A percentile compares a stretch with the other conserved stretches of the same genome.
phyloP scores from a whole-genome alignment of 2,329 filamentous ascomycete genomes.

The Knoxdaviesia proteae region DNA sequence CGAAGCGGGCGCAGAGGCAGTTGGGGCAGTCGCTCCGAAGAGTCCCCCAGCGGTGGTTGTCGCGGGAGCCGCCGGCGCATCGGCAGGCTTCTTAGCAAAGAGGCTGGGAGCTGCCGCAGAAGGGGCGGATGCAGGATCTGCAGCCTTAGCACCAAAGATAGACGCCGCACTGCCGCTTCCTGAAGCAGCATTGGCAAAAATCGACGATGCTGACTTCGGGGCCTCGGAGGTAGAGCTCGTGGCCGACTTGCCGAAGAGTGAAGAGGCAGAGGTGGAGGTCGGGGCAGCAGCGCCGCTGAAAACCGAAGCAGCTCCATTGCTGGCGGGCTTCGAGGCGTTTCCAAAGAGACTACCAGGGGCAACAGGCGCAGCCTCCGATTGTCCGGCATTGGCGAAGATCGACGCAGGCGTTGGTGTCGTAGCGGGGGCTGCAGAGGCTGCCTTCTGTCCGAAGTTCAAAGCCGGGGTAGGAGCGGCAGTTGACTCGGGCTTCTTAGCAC shows the following conservation, averaged over 20 bases:
- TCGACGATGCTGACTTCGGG: no score
- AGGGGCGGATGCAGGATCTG: not conserved
- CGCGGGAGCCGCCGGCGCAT: not conserved
- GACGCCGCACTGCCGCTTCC: no score
- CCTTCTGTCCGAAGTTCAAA: not conserved
- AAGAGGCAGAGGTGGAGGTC: not conserved
- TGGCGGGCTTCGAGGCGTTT: slow-evolving; percentile 1
- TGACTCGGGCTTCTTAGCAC: slow-evolving; percentile 4
- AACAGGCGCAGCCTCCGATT: not conserved
- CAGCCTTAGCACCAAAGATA: not conserved
- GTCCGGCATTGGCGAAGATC: slow-evolving; percentile 5
- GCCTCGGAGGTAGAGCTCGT: not conserved
- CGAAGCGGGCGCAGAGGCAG: no score
- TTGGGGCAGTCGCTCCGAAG: no score
- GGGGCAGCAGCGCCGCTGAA: not conserved
- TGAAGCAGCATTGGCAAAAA: no score
- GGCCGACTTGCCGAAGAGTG: not conserved
- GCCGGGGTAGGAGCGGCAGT: not conserved
- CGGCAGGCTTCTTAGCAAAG: slow-evolving; percentile 8
- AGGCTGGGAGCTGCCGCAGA: slow-evolving; percentile 2
- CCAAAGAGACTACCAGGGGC: slow-evolving; percentile 1
- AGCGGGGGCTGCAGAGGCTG: not conserved
- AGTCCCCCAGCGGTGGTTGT: no score
- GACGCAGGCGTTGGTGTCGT: slow-evolving; percentile 3
- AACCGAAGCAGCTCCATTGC: slow-evolving; percentile 1